A percentile compares a stretch with the other conserved stretches of the same genome.
phyloP scores from a whole-genome alignment of 768 basidiomycete species.

The Ephemerocybe angulata region DNA sequence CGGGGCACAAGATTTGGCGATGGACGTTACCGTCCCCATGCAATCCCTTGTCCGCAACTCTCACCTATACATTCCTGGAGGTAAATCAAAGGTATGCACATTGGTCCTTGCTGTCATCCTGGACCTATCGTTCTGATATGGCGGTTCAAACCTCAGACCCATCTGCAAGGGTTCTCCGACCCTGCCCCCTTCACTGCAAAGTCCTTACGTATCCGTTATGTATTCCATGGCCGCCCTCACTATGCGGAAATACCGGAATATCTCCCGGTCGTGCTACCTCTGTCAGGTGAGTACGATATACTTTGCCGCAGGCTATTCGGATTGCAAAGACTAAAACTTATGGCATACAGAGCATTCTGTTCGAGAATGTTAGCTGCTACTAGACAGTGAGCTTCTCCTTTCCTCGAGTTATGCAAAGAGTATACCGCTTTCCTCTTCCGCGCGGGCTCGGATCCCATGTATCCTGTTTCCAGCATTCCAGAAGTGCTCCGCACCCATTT shows the following conservation, averaged over 20 bases:
- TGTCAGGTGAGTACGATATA: constrained; percentile 53
- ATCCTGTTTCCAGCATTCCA: neutral
- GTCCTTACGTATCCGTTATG: constrained; percentile 66
- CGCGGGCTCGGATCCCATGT: neutral
- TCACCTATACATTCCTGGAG: constrained; percentile 74
- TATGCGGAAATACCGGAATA: constrained; percentile 75
- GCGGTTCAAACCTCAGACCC: constrained; percentile 40
- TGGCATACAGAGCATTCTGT: constrained; percentile 19
- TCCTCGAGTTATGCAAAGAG: neutral
- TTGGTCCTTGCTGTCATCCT: neutral
- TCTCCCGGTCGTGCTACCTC: constrained; percentile 65
- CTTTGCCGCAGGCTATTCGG: constrained; percentile 11
- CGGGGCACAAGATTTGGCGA: constrained; percentile 49
- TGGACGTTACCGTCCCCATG: constrained; percentile 78
- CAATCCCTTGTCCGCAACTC: constrained; percentile 79
- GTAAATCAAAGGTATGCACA: constrained; percentile 70
- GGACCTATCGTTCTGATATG: constrained; percentile 7
- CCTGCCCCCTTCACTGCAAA: constrained; percentile 74
- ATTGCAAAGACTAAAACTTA: constrained; percentile 12
- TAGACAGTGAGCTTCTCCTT: neutral
- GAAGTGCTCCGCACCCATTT: neutral
- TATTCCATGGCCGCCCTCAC: constrained; percentile 70
- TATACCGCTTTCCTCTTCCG: neutral
- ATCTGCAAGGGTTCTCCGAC: constrained; percentile 86
- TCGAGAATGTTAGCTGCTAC: neutral